Percentiles rank a stretch among this genome's conserved stretches.
phyloP scores from a whole-genome alignment of 2,329 filamentous ascomycete species.

The Diaporthe nobilis region DNA sequence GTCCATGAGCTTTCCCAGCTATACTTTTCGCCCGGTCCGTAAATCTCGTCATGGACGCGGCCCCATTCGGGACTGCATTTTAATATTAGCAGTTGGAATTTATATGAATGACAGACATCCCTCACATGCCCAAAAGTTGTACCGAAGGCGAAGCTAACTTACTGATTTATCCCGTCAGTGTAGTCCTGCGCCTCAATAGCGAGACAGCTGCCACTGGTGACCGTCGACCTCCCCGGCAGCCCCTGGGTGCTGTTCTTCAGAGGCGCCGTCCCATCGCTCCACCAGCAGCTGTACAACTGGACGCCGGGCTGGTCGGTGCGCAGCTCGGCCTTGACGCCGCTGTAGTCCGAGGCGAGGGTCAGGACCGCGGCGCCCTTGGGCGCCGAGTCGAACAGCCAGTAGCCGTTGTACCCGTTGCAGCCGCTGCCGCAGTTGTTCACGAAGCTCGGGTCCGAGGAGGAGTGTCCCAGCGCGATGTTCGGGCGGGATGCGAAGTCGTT shows the following conservation, averaged over 20 bases:
- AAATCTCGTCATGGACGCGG: not conserved
- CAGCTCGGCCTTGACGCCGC: slow-evolving; percentile 79
- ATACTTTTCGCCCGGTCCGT: not conserved
- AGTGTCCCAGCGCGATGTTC: slow-evolving; percentile 72
- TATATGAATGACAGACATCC: fast-evolving
- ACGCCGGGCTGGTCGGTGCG: slow-evolving; percentile 79
- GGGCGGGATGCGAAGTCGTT: slow-evolving; percentile 76
- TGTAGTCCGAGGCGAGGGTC: slow-evolving; percentile 72
- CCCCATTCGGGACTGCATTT: slow-evolving; percentile 19
- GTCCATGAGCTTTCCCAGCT: slow-evolving; percentile 27
- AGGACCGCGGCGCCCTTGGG: slow-evolving; percentile 60
- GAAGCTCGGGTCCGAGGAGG: slow-evolving; percentile 68
- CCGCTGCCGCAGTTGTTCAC: slow-evolving; percentile 74
- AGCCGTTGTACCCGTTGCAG: slow-evolving; percentile 82
- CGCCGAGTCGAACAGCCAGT: slow-evolving; percentile 61
- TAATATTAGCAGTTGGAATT: not conserved
- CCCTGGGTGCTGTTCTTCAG: slow-evolving; percentile 72
- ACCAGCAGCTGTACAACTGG: slow-evolving; percentile 79
- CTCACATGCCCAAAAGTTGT: fast-evolving
- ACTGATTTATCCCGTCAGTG: slow-evolving; percentile 83
- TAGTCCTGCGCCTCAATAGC: slow-evolving; percentile 85
- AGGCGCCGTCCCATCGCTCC: slow-evolving; percentile 63
- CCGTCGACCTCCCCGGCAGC: slow-evolving; percentile 7
- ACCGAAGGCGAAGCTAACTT: slow-evolving; percentile 45
- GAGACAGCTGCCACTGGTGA: slow-evolving; percentile 73